These are phyloP conservation scores for Grifola frondosa DNA, from an alignment of 1,284 basidiomycete species.

Conservation along the genomic window DNA sequence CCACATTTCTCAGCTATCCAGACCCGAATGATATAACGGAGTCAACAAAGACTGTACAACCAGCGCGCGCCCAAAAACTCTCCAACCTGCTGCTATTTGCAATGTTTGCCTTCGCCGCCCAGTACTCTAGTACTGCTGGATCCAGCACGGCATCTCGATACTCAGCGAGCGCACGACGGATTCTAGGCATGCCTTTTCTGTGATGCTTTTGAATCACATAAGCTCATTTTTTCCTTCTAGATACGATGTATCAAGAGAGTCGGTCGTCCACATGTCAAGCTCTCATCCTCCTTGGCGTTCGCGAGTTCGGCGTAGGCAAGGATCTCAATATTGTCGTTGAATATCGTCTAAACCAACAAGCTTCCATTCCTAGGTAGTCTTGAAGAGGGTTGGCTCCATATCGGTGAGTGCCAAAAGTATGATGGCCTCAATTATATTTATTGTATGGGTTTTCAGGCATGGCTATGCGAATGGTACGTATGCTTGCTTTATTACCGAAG, in stretches of 20 bases:
- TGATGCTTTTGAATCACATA: neutral
- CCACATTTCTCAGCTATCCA: slow-evolving; percentile 9
- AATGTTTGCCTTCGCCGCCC: slow-evolving; percentile 76
- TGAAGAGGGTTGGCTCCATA: slow-evolving; percentile 82
- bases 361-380: slow-evolving; percentile 54
- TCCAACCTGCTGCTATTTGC: slow-evolving; percentile 73
- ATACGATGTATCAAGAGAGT: slow-evolving; percentile 63
- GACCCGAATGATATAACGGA: neutral
- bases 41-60: slow-evolving; percentile 1
- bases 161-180: slow-evolving; percentile 59
- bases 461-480: slow-evolving; percentile 70
- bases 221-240: slow-evolving; percentile 35
- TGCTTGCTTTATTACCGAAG: neutral
- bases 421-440: neutral
- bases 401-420: slow-evolving; percentile 46
- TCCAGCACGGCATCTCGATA: slow-evolving; percentile 42
- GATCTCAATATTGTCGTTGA: too few relatives aligned
- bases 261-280: slow-evolving; percentile 72
- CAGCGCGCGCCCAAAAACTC: slow-evolving; percentile 53
- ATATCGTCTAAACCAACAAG: too few relatives aligned
- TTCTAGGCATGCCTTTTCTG: slow-evolving; percentile 52
- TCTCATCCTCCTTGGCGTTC: slow-evolving; percentile 72
- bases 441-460: slow-evolving; percentile 46
- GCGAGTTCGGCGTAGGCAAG: slow-evolving; percentile 78
- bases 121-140: slow-evolving; percentile 50